These are phyloP conservation scores for Pythium dissotocum DNA, from an alignment of 352 stramenopile species.

Conservation along the genomic window DNA sequence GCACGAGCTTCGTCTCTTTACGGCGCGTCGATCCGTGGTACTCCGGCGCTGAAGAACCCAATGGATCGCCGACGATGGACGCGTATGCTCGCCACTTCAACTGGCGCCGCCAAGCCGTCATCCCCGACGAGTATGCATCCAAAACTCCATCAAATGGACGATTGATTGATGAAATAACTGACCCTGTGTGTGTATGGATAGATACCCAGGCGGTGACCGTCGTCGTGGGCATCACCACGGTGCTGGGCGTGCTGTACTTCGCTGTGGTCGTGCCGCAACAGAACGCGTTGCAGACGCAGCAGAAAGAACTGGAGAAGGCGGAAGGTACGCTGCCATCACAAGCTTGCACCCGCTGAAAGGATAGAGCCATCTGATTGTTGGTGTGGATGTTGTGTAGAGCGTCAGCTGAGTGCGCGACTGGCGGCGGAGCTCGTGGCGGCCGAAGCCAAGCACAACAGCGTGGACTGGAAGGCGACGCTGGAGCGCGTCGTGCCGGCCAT, in stretches of 20 bases:
- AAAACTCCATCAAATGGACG: neutral
- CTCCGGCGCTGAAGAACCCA: constrained; percentile 4
- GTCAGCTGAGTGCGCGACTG: constrained; percentile 62
- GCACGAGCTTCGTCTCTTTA: neutral
- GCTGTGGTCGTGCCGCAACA: constrained; percentile 53
- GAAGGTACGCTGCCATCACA: constrained; percentile 27
- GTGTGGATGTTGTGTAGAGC: constrained; percentile 33
- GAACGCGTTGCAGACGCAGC: constrained; percentile 57
- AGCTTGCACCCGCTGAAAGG: neutral
- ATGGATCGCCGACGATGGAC: constrained; percentile 13
- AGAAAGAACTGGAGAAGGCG: constrained; percentile 59
- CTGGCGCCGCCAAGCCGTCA: constrained; percentile 3
- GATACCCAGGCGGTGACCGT: constrained; percentile 14
- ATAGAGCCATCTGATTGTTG: neutral
- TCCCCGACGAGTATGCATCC: constrained; percentile 8
- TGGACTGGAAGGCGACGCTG: constrained; percentile 84
- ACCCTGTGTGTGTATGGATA: constrained; percentile 2
- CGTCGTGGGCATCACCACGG: constrained; percentile 29
- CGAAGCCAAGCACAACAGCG: constrained; percentile 63
- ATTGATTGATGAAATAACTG: neutral
- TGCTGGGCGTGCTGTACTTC: constrained; percentile 50
- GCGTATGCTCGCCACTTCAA: constrained; percentile 18
- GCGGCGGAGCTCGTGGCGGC: constrained; percentile 66
- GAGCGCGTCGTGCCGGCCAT: constrained; percentile 85
- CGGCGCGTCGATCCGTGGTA: constrained; percentile 11